Evolutionary conservation across 345 rosid genomes (phyloP).

Genomic region (Cardamine occulta): DNA sequence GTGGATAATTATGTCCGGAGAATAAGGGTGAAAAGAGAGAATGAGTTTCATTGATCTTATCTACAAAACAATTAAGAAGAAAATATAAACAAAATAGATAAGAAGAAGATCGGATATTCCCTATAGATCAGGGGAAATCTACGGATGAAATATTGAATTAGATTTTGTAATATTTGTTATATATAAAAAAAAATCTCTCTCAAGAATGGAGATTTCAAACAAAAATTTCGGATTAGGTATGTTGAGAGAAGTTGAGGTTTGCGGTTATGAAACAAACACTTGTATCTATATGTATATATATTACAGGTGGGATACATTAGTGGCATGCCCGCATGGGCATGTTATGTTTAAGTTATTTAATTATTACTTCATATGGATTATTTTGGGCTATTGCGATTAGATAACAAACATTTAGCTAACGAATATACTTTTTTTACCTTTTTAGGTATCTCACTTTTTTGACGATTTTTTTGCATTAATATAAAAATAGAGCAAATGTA

Average conservation of each 20-base stretch:
- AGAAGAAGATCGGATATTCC: conserved; percentile 36
- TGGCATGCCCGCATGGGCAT: conserved; percentile 3
- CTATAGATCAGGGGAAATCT: conserved; percentile 27
- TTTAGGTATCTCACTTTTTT: conserved; percentile 26
- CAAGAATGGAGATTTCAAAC: conserved; percentile 10
- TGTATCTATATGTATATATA: background rate
- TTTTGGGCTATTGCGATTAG: conserved; percentile 5
- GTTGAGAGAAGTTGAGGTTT: conserved; percentile 18
- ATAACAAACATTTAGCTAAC: conserved; percentile 30
- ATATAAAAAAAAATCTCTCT: background rate
- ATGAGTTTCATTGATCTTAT: conserved; percentile 44
- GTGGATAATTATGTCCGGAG: conserved; percentile 37
- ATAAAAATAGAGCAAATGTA: background rate
- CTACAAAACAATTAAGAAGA: conserved; percentile 12
- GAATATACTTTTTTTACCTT: conserved; percentile 20
- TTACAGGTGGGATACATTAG: background rate
- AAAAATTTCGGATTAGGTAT: conserved; percentile 6
- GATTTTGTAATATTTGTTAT: conserved; percentile 17
- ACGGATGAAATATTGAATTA: conserved; percentile 5
- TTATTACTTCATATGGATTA: conserved; percentile 2
- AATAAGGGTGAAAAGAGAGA: conserved; percentile 30
- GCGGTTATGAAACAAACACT: conserved; percentile 37
- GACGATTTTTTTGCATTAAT: background rate
- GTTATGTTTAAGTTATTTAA: conserved; percentile 4
- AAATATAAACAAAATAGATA: conserved; percentile 19